Conservation (phyloP, 1,139 yeast species). For the Candida pseudocylindracea region DNA sequence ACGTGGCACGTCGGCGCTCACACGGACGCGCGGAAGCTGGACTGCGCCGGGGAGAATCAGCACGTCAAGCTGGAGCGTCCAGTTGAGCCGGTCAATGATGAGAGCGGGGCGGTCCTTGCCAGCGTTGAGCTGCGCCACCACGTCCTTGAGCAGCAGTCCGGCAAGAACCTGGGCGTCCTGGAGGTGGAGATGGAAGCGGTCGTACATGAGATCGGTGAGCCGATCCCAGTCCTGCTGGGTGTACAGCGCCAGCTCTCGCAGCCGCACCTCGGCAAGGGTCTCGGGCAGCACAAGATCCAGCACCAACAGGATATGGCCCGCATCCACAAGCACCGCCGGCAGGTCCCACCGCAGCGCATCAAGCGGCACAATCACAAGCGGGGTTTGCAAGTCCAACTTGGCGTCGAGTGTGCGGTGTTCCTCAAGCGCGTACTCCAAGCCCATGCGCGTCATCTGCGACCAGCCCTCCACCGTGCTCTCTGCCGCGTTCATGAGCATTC, state of each 20-base stretch:
- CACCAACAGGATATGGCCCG: constrained; percentile 76
- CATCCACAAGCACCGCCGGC: constrained; percentile 84
- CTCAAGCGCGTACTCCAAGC: constrained; percentile 79
- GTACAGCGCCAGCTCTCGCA: constrained; percentile 30
- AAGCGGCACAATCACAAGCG: constrained; percentile 72
- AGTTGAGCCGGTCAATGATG: constrained; percentile 55
- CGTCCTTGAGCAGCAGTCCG: constrained; percentile 61
- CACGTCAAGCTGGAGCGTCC: constrained; percentile 53
- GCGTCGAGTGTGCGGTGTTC: constrained; percentile 83
- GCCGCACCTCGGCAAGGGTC: constrained; percentile 47
- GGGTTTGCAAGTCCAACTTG: constrained; percentile 80
- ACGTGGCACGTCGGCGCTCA: constrained; percentile 66
- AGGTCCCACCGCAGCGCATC: constrained; percentile 64
- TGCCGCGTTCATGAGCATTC: constrained; percentile 86
- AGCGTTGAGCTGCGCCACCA: constrained; percentile 46
- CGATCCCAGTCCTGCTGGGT: constrained; percentile 49
- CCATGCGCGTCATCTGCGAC: constrained; percentile 75
- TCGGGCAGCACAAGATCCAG: constrained; percentile 65
- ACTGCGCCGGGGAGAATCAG: constrained; percentile 71
- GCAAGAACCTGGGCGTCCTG: constrained; percentile 79
- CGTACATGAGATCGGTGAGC: constrained; percentile 69
- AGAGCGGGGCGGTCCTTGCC: constrained; percentile 16
- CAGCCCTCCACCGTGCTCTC: constrained; percentile 87
- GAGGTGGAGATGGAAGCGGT: constrained; percentile 52
- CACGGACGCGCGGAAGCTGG: constrained; percentile 46